Evolutionary conservation across 768 basidiomycete species (phyloP), one percentile per base, ranked within the genome.

Genomic region (Trametes maxima): DNA sequence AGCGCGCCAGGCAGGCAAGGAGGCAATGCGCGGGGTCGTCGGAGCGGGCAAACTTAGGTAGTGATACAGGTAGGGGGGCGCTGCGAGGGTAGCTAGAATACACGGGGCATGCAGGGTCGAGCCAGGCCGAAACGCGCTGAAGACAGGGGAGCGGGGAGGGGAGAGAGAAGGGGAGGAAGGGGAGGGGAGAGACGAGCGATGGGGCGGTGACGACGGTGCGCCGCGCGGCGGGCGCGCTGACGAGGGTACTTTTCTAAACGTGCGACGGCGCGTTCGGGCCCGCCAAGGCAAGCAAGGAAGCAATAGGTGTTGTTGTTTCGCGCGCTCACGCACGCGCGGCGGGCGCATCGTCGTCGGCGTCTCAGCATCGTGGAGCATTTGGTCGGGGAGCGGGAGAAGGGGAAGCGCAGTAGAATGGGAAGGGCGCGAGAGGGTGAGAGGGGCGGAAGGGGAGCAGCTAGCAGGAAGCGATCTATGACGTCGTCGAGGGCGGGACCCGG

Each of bases 71-170:
- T 46, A 57, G 47, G 24, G 35, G 39, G 11, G 50, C 45, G 45
- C 59, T 58, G 57, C 44, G 57, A 12, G 28, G 21, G 36, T 49
- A 50, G 60, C 53, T 62, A 56, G 54, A 56, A 62, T 56, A 62
- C 60, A 56, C 25, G 47, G 43, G n/a, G 47, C 39, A 21, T 6
- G 13, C n/a, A 13, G 44, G 55, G 44, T 3, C 21, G 33, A 24
- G 19, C 33, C 22, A 39, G 44, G 43, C 19, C 14, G 35, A 5
- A 28, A 17, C 24, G 50, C 28, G 19, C 21, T 22, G 43, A 42
- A 25, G 21, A 12, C 19, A n/a, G 22, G 21, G 57, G 39, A 11
- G 6, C 5, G 3, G 47, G 6, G 39, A 13, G 13, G 10, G 37
- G 10, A 37, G 24, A 25, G 22, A 5, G 36, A 17, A 5, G 19